Base-by-base conservation (phyloP, 2,329 filamentous ascomycete species). In the Fusarium sp. region DNA sequence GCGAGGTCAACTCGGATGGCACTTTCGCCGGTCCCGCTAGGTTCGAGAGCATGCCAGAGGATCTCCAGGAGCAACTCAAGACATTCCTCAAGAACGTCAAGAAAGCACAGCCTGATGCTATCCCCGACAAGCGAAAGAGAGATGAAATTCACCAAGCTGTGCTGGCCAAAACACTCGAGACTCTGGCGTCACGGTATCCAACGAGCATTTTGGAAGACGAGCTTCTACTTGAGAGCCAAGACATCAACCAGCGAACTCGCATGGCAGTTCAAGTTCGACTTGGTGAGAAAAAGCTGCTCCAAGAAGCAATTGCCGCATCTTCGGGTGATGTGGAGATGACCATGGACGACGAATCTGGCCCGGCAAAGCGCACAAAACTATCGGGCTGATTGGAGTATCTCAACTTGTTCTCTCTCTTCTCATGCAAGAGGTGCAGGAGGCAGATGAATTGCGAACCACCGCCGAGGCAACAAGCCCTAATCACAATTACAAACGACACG, bases 271-370 rank as follows among this genome's bases (percentile, higher is more conserved):
- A 84, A 46, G 88, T 93, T 32, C 83, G 91, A 56, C 75, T 88
- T 3, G 91, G 90, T 13, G 91, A 94, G 75, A 92, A 92, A 73
- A 80, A 82, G 65, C 78, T 93, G 6, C 71, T 93, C 21, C 75
- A 79, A 51, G 80, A 86, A 68, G 79, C 86, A 2, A 78, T 83
- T 55, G 65, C 58, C 10, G 66, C 75, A 4, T 43, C 74, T 72
- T 62, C 57, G 13, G 61, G 53, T 19, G 58, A 68, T 23, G 58
- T 69, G n/a, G 69, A 73, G 44, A 70, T 67, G 63, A 64, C 55
- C 6, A 57, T 69, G 42, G 70, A 71, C 21, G 62, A 63, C 9
- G 52, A 68, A 32, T 27, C 50, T n/a, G 67, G 65, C 15, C 64
- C 73, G 4, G 51, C 63, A 11, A 78, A 77, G 67, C 72, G 63